Evolutionary conservation across 108 stramenopile genomes (phyloP).

Genomic region (Cyclotella cryptica): DNA sequence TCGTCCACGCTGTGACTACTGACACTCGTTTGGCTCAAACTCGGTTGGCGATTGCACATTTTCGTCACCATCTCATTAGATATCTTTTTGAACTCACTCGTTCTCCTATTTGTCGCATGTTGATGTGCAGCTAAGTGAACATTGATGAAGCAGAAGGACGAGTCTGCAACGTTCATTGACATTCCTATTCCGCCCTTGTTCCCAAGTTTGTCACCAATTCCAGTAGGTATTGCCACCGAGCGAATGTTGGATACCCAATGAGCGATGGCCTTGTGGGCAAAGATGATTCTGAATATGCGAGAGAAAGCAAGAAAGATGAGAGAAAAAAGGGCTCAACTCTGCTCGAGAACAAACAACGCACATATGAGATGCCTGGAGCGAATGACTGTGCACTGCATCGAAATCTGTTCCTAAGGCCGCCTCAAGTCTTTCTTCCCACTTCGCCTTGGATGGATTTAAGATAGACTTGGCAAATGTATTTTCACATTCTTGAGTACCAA

Average conservation of each 20-base stretch:
- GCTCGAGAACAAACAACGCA: not conserved
- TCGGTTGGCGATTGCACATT: slow-evolving; percentile 15
- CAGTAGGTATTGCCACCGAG: slow-evolving; percentile 40
- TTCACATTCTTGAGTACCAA: slow-evolving; percentile 70
- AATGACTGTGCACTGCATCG: slow-evolving; percentile 52
- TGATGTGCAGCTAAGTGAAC: slow-evolving; percentile 96
- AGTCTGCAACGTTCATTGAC: slow-evolving; percentile 83
- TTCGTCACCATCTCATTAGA: slow-evolving; percentile 31
- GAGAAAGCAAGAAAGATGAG: not conserved
- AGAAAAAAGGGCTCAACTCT: no score
- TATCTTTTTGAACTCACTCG: slow-evolving; percentile 45
- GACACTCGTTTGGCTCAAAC: slow-evolving; percentile 36
- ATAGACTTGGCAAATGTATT: slow-evolving; percentile 60
- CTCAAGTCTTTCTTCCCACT: slow-evolving; percentile 50
- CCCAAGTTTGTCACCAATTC: slow-evolving; percentile 74
- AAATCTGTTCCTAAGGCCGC: slow-evolving; percentile 51
- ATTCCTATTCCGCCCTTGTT: slow-evolving; percentile 97
- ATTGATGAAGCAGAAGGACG: slow-evolving; percentile 91
- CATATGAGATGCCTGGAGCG: slow-evolving; percentile 62
- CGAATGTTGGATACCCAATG: slow-evolving; percentile 40
- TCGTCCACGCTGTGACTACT: slow-evolving; percentile 86
- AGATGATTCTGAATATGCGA: slow-evolving; percentile 28
- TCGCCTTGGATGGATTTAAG: slow-evolving; percentile 46
- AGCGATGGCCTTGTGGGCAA: slow-evolving; percentile 44
- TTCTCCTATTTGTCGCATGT: slow-evolving; percentile 54